Evolutionary conservation across 192 early-diverging fungal genomes (phyloP), one percentile per base, ranked within the genome.

Genomic region (Chytriomyces sp.): DNA sequence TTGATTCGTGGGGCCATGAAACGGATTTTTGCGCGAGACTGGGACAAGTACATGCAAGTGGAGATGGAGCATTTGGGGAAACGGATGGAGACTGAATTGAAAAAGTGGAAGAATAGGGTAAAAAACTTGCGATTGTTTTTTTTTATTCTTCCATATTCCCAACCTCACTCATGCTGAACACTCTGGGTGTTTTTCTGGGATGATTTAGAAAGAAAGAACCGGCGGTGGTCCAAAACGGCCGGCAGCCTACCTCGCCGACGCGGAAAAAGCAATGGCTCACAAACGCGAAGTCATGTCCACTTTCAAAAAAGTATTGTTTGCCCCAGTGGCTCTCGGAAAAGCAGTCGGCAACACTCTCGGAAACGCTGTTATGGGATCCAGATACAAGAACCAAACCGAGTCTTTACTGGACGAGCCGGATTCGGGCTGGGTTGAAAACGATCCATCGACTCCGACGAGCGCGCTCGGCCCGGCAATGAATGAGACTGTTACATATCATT

Each of bases 51-150:
- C 78, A 79, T 94, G 10, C 83, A 87, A 44, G 79, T 87, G 65
- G 94, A 95, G 80, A 44, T 91, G 60, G 82, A 90, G 44, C 84
- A 91, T 81, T 82, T 92, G 67, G 78, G 82, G 48, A 77, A 82
- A 59, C 77, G 80, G 7, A 92, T 88, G 69, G 85, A 90, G 24
- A 75, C 81, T 24, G 83, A 91, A 64, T 82, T 95, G 70, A 85
- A 89, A 24, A 89, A 90, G 76, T 93, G 93, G 88, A 89, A 89
- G 50, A 86, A 89, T 49, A 77, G 87, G 86, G 92, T 91, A 86
- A 65, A 66, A n/a, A n/a, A n/a, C n/a, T 5, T 16, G 3, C n/a
- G n/a, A n/a, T n/a, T n/a, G n/a, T n/a, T n/a, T n/a, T n/a, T n/a
- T n/a, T n/a, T n/a, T n/a, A 0, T 68, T 45, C 4, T 57, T 69